Conservation (phyloP, 805 yeast species). For the Kodamaea restingae region DNA sequence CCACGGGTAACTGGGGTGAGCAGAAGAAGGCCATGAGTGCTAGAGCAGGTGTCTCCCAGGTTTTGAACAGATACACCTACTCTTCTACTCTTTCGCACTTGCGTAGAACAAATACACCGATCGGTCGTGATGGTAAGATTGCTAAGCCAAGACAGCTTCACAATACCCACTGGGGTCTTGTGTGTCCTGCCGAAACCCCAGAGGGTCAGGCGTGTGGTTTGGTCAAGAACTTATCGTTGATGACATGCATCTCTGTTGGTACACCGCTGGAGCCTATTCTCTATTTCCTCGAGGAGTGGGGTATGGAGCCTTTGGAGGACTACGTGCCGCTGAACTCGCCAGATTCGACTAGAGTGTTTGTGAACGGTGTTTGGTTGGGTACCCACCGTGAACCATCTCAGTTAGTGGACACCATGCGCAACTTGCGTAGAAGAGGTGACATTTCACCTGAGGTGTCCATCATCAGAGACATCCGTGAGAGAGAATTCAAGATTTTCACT, state of each 20-base stretch:
- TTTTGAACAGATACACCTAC: conserved; percentile 93
- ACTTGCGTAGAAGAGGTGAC: conserved; percentile 91
- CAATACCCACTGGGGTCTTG: conserved; percentile 99
- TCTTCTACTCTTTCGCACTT: conserved; percentile 98
- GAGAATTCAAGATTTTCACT: conserved; percentile 91
- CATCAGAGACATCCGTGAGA: conserved; percentile 94
- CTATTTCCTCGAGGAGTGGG: conserved; percentile 96
- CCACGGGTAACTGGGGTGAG: conserved; percentile 99
- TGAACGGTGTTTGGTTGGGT: conserved; percentile 99
- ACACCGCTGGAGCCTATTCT: conserved; percentile 93
- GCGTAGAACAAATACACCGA: conserved; percentile 98
- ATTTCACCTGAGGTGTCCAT: conserved; percentile 94
- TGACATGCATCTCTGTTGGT: conserved; percentile 98
- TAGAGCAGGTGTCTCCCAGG: conserved; percentile 99
- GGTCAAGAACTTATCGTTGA: conserved; percentile 90
- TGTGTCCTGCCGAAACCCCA: conserved; percentile 99
- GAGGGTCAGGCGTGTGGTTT: conserved; percentile 99
- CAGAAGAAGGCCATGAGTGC: conserved; percentile 99
- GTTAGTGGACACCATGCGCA: conserved; percentile 84
- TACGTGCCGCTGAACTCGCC: conserved; percentile 90
- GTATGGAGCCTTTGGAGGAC: conserved; percentile 96
- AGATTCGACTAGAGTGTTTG: conserved; percentile 89
- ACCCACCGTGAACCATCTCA: conserved; percentile 95
- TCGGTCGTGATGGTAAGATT: conserved; percentile 98
- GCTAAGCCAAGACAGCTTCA: conserved; percentile 99